These are phyloP conservation scores for Croton setiger DNA, from an alignment of 441 rosid species.

Conservation along the genomic window DNA sequence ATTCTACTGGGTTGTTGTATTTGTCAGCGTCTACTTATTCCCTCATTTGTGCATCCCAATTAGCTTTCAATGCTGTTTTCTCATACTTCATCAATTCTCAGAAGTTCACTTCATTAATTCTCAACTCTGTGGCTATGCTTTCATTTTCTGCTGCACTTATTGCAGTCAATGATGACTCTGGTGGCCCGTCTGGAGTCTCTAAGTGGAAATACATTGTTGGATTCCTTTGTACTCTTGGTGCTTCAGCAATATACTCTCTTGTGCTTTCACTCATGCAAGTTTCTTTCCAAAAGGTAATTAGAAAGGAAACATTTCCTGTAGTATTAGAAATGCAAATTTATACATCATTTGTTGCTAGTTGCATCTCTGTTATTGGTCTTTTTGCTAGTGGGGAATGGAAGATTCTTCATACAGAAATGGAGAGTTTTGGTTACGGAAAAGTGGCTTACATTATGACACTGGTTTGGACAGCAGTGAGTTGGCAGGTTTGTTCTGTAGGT, in stretches of 20 bases:
- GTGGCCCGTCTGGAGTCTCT: slow-evolving; percentile 54
- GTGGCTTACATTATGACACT: slow-evolving; percentile 64
- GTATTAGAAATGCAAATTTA: slow-evolving; percentile 85
- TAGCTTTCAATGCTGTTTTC: slow-evolving; percentile 80
- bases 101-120: slow-evolving; percentile 69
- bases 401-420: slow-evolving; percentile 65
- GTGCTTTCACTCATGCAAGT: slow-evolving; percentile 81
- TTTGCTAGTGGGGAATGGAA: slow-evolving; percentile 93
- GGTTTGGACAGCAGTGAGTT: slow-evolving; percentile 62
- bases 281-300: slow-evolving; percentile 65
- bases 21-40: slow-evolving; percentile 92
- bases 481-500: slow-evolving; percentile 92
- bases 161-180: slow-evolving; percentile 63
- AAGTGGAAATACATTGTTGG: slow-evolving; percentile 54
- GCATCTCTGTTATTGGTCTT: slow-evolving; percentile 48
- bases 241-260: slow-evolving; percentile 81
- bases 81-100: slow-evolving; percentile 80
- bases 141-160: slow-evolving; percentile 74
- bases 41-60: slow-evolving; percentile 78
- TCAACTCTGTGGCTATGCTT: slow-evolving; percentile 69
- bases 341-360: slow-evolving; percentile 59
- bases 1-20: slow-evolving; percentile 73
- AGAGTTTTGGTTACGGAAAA: slow-evolving; percentile 46
- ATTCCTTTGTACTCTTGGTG: slow-evolving; percentile 58
- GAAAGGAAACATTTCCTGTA: slow-evolving; percentile 57